phyloP scores from a whole-genome alignment of 768 basidiomycete genomes.

The Rhizopogon vinicolor region DNA sequence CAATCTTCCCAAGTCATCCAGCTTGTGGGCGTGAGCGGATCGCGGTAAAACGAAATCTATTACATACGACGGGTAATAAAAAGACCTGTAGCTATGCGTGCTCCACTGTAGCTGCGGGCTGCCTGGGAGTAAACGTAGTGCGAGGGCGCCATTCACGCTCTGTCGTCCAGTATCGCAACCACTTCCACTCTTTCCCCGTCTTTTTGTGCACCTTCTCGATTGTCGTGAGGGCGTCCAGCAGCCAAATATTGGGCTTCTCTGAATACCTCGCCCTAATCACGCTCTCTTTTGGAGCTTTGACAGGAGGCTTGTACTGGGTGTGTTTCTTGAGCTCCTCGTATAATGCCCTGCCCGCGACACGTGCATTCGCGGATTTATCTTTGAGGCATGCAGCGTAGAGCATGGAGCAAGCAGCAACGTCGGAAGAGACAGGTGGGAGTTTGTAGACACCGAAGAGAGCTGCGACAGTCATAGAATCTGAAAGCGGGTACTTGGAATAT shows the following conservation, averaged over 20 bases:
- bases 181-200: constrained; percentile 19
- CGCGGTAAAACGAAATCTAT: neutral
- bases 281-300: constrained; percentile 14
- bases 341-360: constrained; percentile 37
- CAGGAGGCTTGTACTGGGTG: constrained; percentile 14
- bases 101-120: neutral
- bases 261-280: constrained; percentile 18
- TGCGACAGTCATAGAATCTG: constrained; percentile 43
- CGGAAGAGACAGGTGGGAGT: constrained; percentile 49
- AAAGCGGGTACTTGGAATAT: constrained; percentile 40
- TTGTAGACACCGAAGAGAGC: constrained; percentile 52
- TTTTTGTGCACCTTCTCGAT: constrained; percentile 29
- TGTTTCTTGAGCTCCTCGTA: constrained; percentile 36
- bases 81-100: neutral
- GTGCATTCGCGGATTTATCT: constrained; percentile 34
- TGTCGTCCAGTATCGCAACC: constrained; percentile 21
- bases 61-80: neutral
- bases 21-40: neutral
- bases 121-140: neutral
- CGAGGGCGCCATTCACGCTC: constrained; percentile 1
- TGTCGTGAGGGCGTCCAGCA: constrained; percentile 31
- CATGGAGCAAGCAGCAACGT: constrained; percentile 54
- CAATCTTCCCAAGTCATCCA: neutral
- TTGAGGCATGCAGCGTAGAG: constrained; percentile 52
- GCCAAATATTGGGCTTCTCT: constrained; percentile 33